Evolutionary conservation across 495 filamentous ascomycete genomes (phyloP), one percentile per base, ranked within the genome.

Genomic region (Hypoxylon rickii): DNA sequence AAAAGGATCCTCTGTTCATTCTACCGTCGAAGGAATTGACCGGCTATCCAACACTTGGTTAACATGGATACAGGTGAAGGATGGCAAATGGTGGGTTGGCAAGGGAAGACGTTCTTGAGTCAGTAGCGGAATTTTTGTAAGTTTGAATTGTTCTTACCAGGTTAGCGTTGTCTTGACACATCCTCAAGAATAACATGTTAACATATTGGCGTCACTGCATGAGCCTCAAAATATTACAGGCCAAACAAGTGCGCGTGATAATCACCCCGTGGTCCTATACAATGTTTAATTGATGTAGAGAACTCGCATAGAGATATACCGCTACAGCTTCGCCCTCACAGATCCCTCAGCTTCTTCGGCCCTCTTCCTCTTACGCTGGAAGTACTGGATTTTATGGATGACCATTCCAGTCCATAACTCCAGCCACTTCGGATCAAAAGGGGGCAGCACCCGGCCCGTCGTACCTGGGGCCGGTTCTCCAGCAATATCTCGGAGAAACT

Each of bases 361-460:
- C 15, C 55, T 58, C 55, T 56, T 61, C 47, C 63, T 58, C 61
- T 54, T 61, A 7, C 62, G 43, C 42, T 68, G 61, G 43, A 68
- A 70, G 19, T 63, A 51, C 31, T 54, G 43, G 16, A 72, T 59
- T 61, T 70, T 70, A 37, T 58, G 21, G 2, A 10, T 41, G 2
- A 65, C 45, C 69, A 72, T 72, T 1, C 63, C 63, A 31, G 58
- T 53, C 67, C 69, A 81, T 39, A 57, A 49, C 42, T 73, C 69
- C 5, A 70, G 57, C 74, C 70, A 75, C 31, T 64, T 64, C 19
- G 73, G 63, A 15, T 75, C 68, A 44, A 70, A 79, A 6, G 46
- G 59, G 3, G 73, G 72, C 36, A 78, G 58, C 20, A 57, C 48
- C 20, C 71, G 70, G 0, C 66, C 72, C 1, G 61, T 70, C 0